phyloP scores from a whole-genome alignment of 1,284 basidiomycete species.

The Melampsora americana region DNA sequence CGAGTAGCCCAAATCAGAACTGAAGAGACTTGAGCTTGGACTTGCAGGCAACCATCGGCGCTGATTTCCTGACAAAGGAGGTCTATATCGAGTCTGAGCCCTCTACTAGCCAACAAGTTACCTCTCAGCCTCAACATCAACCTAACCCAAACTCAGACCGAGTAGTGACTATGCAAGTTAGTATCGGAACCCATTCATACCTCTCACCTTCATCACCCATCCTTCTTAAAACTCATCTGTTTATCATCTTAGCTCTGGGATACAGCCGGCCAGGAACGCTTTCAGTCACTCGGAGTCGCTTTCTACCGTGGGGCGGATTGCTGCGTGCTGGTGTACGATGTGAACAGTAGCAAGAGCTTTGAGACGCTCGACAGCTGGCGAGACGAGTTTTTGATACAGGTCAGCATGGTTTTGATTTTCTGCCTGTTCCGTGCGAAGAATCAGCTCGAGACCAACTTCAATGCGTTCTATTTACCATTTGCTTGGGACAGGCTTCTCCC shows the following conservation, averaged over 20 bases:
- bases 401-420: conserved; percentile 47
- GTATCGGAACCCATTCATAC: conserved; percentile 48
- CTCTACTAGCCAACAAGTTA: conserved; percentile 15
- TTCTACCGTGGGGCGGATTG: conserved; percentile 99
- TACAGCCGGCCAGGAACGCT: conserved; percentile 97
- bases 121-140: conserved; percentile 1
- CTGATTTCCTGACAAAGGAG: conserved; percentile 79
- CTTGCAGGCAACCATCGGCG: conserved; percentile 54
- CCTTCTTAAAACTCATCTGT: neutral
- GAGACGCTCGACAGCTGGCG: conserved; percentile 97
- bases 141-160: conserved; percentile 61
- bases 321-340: conserved; percentile 98
- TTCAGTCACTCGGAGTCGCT: conserved; percentile 96
- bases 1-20: neutral
- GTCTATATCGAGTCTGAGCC: conserved; percentile 79
- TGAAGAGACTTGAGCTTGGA: neutral
- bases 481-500: conserved; percentile 72
- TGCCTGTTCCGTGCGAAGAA: neutral
- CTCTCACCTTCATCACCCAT: neutral
- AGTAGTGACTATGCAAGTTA: conserved; percentile 95
- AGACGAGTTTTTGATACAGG: conserved; percentile 89
- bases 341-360: conserved; percentile 96
- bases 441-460: neutral
- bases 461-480: neutral
- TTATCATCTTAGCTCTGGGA: conserved; percentile 76